Evolutionary conservation across 202 grass and related monocot genomes (phyloP), one percentile per base, ranked within the genome.

Genomic region (Elaeis oleifera): DNA sequence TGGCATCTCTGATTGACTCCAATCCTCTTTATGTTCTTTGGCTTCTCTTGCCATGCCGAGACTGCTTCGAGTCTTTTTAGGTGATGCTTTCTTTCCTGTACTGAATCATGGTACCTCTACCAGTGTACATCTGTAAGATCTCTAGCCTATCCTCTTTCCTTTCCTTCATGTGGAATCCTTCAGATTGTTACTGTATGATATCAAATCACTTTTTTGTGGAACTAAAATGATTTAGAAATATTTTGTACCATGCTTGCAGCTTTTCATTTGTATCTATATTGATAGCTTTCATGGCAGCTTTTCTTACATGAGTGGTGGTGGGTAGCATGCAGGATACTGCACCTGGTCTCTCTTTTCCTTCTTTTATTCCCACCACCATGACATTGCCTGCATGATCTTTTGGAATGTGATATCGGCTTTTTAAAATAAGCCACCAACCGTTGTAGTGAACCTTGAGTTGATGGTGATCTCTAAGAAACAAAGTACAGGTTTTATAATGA

Each of bases 31-130:
- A 36, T 19, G 18, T 63, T 63, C 31, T 23, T 49, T 29, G 60
- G 7, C 23, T 50, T 49, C 27, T 25, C 50, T 54, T 18, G 0
- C 31, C 50, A 67, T 72, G 63, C 74, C 60, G 54, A 51, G 59
- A 18, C 74, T 56, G 67, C 75, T 67, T 83, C 48, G 48, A 81
- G 71, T 86, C 94, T 89, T 97, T 97, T 79, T 77, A 97, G 79
- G 82, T 55, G 56, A 74, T 55, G 76, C 63, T 56, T 83, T 81
- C 24, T 69, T 73, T 57, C 54, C 20, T 67, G 48, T 68, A 32
- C 68, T 51, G 68, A 75, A 86, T 88, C 76, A 81, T 96, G 68
- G 25, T 61, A 68, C 55, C 51, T 54, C 60, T 63, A 68, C 49
- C 59, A 65, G 39, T 65, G 24, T 18, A 59, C 50, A 23, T 71